These are phyloP conservation scores for Tolypocladium paradoxum DNA, from an alignment of 2,329 filamentous ascomycete species.

Conservation along the genomic window DNA sequence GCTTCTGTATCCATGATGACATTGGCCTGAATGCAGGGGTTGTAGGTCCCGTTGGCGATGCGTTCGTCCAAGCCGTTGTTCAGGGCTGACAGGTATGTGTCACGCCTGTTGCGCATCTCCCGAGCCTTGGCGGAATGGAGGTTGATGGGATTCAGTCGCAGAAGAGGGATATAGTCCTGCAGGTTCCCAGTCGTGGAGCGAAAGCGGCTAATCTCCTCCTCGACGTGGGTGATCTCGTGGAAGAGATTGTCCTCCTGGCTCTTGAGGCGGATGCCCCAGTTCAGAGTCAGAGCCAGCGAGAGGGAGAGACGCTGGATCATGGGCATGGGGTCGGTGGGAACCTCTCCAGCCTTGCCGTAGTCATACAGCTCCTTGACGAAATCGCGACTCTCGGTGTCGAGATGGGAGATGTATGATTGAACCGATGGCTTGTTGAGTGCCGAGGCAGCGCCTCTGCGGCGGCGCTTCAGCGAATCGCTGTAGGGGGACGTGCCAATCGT, in stretches of 20 bases:
- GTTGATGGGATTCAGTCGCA: slow-evolving; percentile 51
- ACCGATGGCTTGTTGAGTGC: slow-evolving; percentile 56
- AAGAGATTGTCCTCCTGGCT: slow-evolving; percentile 49
- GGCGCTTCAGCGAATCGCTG: slow-evolving; percentile 51
- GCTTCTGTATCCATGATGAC: slow-evolving; percentile 54
- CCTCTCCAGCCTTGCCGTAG: slow-evolving; percentile 43
- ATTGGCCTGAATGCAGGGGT: slow-evolving; percentile 57
- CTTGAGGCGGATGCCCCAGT: slow-evolving; percentile 53
- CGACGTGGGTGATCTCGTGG: slow-evolving; percentile 51
- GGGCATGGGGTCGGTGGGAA: slow-evolving; percentile 52
- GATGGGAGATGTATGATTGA: slow-evolving; percentile 48
- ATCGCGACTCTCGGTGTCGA: slow-evolving; percentile 51
- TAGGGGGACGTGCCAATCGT: slow-evolving; percentile 60
- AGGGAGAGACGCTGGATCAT: slow-evolving; percentile 56
- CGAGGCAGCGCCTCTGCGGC: slow-evolving; percentile 54
- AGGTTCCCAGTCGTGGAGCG: slow-evolving; percentile 49
- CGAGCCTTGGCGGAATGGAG: slow-evolving; percentile 45
- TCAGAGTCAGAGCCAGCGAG: slow-evolving; percentile 52
- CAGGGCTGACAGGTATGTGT: slow-evolving; percentile 46
- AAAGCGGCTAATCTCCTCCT: slow-evolving; percentile 49
- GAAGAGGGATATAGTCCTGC: slow-evolving; percentile 49
- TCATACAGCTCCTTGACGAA: slow-evolving; percentile 51
- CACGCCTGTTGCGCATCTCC: slow-evolving; percentile 48
- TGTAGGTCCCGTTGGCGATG: slow-evolving; percentile 49
- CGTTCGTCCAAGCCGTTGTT: slow-evolving; percentile 49